These are phyloP conservation scores for Cordyceps cateniannulata DNA, from an alignment of 2,329 filamentous ascomycete species.

Conservation along the genomic window DNA sequence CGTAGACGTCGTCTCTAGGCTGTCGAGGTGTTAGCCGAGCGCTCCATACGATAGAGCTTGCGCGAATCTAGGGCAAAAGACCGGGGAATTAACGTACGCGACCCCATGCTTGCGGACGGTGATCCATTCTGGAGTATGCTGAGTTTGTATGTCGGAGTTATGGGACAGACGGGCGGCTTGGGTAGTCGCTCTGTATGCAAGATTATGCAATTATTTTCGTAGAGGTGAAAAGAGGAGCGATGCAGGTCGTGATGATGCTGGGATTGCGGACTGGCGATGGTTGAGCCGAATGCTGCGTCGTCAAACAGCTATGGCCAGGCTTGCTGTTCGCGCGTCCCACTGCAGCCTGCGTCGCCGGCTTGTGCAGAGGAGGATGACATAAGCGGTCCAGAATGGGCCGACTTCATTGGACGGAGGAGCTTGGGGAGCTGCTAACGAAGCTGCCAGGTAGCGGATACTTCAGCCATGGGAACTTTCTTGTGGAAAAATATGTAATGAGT, in stretches of 20 bases:
- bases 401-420: slow-evolving; percentile 24
- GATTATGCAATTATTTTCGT: neutral
- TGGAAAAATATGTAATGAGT: neutral
- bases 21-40: slow-evolving; percentile 31
- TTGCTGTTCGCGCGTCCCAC: slow-evolving; percentile 27
- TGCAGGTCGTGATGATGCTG: neutral
- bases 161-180: neutral
- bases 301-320: neutral
- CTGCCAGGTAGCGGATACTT: neutral
- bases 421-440: neutral
- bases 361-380: slow-evolving; percentile 16
- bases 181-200: neutral
- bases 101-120: slow-evolving; percentile 67
- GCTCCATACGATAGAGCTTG: neutral
- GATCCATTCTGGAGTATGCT: slow-evolving; percentile 49
- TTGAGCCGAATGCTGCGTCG: slow-evolving; percentile 16
- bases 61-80: neutral
- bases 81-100: slow-evolving; percentile 46
- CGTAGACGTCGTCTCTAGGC: slow-evolving; percentile 97
- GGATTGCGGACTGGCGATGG: slow-evolving; percentile 1
- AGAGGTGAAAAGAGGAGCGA: neutral
- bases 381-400: neutral
- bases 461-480: rapidly evolving
- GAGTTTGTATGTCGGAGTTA: neutral
- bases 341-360: slow-evolving; percentile 26